Conservation (phyloP, 148 eudicot species). For the Heliosperma pusillum region DNA sequence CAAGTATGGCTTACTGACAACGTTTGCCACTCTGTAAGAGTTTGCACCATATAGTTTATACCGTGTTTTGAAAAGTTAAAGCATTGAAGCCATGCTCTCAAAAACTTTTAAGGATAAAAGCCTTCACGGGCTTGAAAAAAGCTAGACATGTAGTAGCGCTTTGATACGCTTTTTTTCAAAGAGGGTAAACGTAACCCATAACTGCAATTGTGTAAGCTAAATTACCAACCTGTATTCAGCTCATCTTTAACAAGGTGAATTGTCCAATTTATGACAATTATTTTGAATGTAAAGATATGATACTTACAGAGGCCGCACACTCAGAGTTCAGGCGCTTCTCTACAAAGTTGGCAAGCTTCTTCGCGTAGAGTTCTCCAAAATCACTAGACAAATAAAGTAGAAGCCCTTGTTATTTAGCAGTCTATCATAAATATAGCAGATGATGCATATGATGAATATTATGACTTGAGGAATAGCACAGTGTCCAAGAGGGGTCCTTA, state of each 20-base stretch:
- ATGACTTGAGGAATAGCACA: not conserved
- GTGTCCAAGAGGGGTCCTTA: not conserved
- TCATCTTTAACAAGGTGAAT: not conserved
- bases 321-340: slow-evolving; percentile 90
- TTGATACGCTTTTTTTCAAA: not conserved
- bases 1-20: not conserved
- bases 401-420: not conserved
- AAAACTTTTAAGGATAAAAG: not conserved
- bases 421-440: not conserved
- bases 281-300: slow-evolving; percentile 7
- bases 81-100: not conserved
- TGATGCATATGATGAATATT: not conserved
- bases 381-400: slow-evolving; percentile 45
- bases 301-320: slow-evolving; percentile 95
- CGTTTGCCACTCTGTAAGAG: not conserved
- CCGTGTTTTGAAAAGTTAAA: not conserved
- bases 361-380: slow-evolving; percentile 85
- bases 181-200: not conserved
- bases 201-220: not conserved
- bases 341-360: slow-evolving; percentile 94
- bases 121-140: not conserved
- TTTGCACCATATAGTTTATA: not conserved
- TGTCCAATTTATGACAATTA: not conserved
- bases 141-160: not conserved
- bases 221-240: not conserved